phyloP scores from a whole-genome alignment of 1,139 yeast genomes.

The Debaryomycetaceae sp. region DNA sequence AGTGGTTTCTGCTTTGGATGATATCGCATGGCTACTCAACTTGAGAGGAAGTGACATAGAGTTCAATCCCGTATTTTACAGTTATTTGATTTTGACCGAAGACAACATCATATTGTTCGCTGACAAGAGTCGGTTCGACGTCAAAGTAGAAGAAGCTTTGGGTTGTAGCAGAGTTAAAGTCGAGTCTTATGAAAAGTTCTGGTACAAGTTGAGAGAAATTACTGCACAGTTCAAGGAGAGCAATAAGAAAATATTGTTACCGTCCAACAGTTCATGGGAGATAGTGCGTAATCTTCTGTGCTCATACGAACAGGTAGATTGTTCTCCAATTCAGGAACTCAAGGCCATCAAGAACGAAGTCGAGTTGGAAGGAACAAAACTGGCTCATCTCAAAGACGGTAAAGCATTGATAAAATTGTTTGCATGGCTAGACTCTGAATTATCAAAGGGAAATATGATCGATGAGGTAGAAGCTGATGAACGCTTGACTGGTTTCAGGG shows the following conservation, averaged over 20 bases:
- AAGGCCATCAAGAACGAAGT: slow-evolving; percentile 73
- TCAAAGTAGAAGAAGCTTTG: slow-evolving; percentile 30
- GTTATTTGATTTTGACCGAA: slow-evolving; percentile 64
- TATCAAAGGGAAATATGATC: slow-evolving; percentile 51
- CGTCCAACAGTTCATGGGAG: slow-evolving; percentile 79
- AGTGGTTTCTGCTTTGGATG: slow-evolving; percentile 58
- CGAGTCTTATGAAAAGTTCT: slow-evolving; percentile 53
- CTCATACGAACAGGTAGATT: slow-evolving; percentile 40
- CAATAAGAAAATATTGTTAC: slow-evolving; percentile 49
- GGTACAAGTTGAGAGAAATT: slow-evolving; percentile 46
- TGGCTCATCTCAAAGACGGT: slow-evolving; percentile 86
- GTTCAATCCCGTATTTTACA: slow-evolving; percentile 87
- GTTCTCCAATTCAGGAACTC: slow-evolving; percentile 64
- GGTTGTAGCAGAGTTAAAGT: slow-evolving; percentile 40
- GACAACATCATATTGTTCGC: slow-evolving; percentile 52
- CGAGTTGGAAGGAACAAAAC: slow-evolving; percentile 73
- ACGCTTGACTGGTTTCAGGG: slow-evolving; percentile 62
- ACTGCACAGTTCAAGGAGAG: slow-evolving; percentile 41
- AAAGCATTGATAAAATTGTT: slow-evolving; percentile 74
- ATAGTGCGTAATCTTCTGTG: slow-evolving; percentile 53
- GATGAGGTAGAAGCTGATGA: slow-evolving; percentile 81
- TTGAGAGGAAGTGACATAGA: slow-evolving; percentile 76
- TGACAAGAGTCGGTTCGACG: slow-evolving; percentile 25
- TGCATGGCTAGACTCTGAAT: slow-evolving; percentile 78
- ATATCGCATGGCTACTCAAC: slow-evolving; percentile 43